Evolutionary conservation across 139 green algal species (phyloP).

Genomic region (Astrephomene gubernaculifera): DNA sequence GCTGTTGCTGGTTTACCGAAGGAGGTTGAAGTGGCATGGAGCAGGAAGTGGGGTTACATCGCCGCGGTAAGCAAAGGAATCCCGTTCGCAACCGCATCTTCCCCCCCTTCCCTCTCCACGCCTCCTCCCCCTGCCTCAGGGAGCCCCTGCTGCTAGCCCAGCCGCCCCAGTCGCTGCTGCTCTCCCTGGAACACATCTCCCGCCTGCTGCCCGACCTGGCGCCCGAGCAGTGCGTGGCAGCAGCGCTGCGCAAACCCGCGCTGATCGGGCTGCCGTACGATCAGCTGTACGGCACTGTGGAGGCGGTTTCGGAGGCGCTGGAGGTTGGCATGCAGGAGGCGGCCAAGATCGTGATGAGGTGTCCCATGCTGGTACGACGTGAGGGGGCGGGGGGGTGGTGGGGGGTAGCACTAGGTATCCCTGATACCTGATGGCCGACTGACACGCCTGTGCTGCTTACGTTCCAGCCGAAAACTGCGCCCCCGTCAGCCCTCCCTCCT

Average conservation of each 20-base stretch:
- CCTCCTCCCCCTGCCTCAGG: neutral
- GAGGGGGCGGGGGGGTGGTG: neutral
- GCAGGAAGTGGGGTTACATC: too few species aligned
- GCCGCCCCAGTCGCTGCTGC: slow-evolving; percentile 1
- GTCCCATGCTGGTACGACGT: slow-evolving; percentile 5
- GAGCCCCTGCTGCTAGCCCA: slow-evolving; percentile 29
- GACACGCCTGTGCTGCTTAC: too few species aligned
- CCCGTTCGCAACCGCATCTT: too few species aligned
- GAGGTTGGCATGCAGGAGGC: slow-evolving; percentile 35
- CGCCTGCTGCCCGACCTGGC: neutral
- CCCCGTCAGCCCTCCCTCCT: too few species aligned
- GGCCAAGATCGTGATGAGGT: slow-evolving; percentile 7
- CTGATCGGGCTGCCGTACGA: slow-evolving; percentile 18
- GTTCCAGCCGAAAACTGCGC: too few species aligned
- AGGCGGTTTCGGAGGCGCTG: slow-evolving; percentile 28
- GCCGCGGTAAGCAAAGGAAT: too few species aligned
- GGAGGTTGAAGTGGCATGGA: too few species aligned
- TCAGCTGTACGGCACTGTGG: slow-evolving; percentile 17
- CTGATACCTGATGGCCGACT: too few species aligned
- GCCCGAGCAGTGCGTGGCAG: slow-evolving; percentile 11
- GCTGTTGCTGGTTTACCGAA: too few species aligned
- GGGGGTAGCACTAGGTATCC: too few species aligned
- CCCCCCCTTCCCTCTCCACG: too few species aligned
- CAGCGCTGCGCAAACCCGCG: neutral
- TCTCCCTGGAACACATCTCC: slow-evolving; percentile 33